Base-by-base conservation (phyloP, 2,329 filamentous ascomycete genomes). In the Aspergillus proliferans region DNA sequence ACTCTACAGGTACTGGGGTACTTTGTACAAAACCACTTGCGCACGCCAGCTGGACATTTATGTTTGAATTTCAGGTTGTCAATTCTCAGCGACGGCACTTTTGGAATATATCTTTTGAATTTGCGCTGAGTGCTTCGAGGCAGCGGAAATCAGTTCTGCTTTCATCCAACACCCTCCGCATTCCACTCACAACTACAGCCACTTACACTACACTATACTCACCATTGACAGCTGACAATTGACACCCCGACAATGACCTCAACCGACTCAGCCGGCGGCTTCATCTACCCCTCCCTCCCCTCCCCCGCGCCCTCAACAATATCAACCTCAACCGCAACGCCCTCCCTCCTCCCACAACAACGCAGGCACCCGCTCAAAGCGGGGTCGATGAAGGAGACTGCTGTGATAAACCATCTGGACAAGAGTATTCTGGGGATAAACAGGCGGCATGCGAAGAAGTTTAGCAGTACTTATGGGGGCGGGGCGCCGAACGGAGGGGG, bases 381-480 rank as follows among this genome's bases (percentile, higher is more conserved):
- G 0, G 82, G 82, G 26, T 79, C 80, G 10, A 63, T 69, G 21
- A 83, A 83, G 64, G 82, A 85, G 61, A 76, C 73, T 33, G 69
- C 74, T 5, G 73, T 83, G 52, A 81, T 83, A 47, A 73, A 76
- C 48, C 77, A 80, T 59, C 69, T 83, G 12, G 81, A 84, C 53
- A 69, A 72, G 41, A 71, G 70, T 12, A 66, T 83, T 22, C 60
- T 79, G 19, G 63, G 69, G 36, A 76, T 80, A 39, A 79, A 74
- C 54, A 70, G 74, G 19, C 72, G 75, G 53, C 79, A 78, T 63
- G 76, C 75, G 19, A 79, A 78, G 63, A 75, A 78, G 52, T 72
- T 73, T 47, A 69, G 64, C 47, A 62, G 64, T 49, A 55, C 58
- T 6, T 58, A 63, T 55, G 57, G 61, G 19, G 52, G 58, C 53